These are phyloP conservation scores for Aspergillus baeticus DNA, from an alignment of 495 filamentous ascomycete genomes.

Conservation along the genomic window DNA sequence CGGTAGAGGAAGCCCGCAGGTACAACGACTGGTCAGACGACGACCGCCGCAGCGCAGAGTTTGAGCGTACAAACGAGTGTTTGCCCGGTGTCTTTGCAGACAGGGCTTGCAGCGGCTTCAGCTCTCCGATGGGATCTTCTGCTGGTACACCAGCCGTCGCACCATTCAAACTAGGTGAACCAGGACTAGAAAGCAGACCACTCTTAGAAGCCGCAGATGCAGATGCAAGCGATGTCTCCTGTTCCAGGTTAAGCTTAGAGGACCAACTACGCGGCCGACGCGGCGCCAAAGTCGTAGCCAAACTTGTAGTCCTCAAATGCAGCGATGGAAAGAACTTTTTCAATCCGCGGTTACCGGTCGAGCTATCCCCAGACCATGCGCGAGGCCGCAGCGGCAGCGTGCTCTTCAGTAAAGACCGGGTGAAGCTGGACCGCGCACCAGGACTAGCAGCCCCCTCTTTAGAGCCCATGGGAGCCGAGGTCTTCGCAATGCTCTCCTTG, in stretches of 20 bases:
- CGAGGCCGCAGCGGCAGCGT: conserved; percentile 39
- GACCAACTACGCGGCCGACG: conserved; percentile 31
- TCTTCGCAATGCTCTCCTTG: not conserved
- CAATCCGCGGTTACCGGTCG: conserved; percentile 17
- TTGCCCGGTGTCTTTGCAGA: conserved; percentile 29
- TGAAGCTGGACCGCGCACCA: conserved; percentile 34
- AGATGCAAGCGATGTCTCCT: not conserved
- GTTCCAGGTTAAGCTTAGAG: conserved; percentile 16
- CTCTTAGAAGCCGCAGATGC: not conserved
- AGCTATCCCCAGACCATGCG: conserved; percentile 39
- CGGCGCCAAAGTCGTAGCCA: conserved; percentile 6
- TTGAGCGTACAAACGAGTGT: conserved; percentile 34
- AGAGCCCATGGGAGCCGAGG: not conserved
- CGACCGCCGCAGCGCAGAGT: conserved; percentile 51
- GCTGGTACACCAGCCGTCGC: not conserved
- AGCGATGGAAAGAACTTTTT: conserved; percentile 50
- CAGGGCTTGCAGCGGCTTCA: conserved; percentile 27
- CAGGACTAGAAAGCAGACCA: conserved; percentile 7
- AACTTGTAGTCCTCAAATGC: conserved; percentile 30
- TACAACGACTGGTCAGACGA: conserved; percentile 78
- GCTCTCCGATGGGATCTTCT: conserved; percentile 26
- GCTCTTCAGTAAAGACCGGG: conserved; percentile 39
- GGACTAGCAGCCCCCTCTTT: too few relatives aligned
- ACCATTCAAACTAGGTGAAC: not conserved
- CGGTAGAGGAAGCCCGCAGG: conserved; percentile 61